Evolutionary conservation across 352 stramenopile species (phyloP).

Genomic region (Pythium pyrilobum): DNA sequence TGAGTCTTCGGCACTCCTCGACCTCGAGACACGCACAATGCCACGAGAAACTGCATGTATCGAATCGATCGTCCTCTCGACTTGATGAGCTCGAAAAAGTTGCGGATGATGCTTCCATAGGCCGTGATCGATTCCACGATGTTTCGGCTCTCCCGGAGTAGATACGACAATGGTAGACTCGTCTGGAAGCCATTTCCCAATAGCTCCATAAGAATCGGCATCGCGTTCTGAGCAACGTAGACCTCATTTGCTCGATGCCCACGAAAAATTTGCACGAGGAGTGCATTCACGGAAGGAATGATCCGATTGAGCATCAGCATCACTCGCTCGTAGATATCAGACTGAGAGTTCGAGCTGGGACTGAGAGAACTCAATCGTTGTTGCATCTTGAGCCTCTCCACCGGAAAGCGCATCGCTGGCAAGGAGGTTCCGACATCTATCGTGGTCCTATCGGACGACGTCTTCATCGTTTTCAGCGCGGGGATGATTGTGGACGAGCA

Average conservation of each 20-base stretch:
- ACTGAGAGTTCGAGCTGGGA: too few relatives aligned
- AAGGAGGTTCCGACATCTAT: too few relatives aligned
- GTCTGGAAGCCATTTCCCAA: slow-evolving; percentile 71
- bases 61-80: slow-evolving; percentile 58
- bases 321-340: background rate
- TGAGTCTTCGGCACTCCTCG: slow-evolving; percentile 64
- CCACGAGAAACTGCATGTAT: slow-evolving; percentile 73
- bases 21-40: slow-evolving; percentile 54
- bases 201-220: slow-evolving; percentile 65
- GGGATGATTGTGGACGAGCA: background rate
- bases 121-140: slow-evolving; percentile 67
- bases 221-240: slow-evolving; percentile 42
- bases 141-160: slow-evolving; percentile 66
- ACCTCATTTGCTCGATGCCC: slow-evolving; percentile 54
- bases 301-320: slow-evolving; percentile 63
- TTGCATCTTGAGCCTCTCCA: background rate
- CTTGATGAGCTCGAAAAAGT: slow-evolving; percentile 73
- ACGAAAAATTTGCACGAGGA: slow-evolving; percentile 62
- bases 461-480: background rate
- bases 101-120: slow-evolving; percentile 51
- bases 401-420: too few relatives aligned
- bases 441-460: too few relatives aligned
- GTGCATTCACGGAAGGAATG: slow-evolving; percentile 42
- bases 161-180: slow-evolving; percentile 54
- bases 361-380: too few relatives aligned